These are phyloP conservation scores for Lepidium didymum DNA, from an alignment of 345 rosid species.

Conservation along the genomic window DNA sequence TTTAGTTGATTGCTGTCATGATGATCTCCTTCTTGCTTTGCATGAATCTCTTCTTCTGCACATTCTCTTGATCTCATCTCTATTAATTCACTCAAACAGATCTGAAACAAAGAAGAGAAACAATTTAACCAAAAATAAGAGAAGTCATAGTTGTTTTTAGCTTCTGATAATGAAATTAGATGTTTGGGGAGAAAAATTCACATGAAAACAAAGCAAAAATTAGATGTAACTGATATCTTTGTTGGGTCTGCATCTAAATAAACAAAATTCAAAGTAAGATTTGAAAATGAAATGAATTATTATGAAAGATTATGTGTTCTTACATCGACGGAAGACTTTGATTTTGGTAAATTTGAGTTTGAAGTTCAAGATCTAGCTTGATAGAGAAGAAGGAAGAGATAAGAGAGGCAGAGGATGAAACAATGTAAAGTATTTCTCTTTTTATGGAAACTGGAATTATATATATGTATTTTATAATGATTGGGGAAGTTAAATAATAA, in stretches of 20 bases:
- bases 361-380: constrained; percentile 14
- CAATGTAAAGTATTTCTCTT: constrained; percentile 14
- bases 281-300: not conserved
- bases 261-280: not conserved
- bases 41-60: constrained; percentile 29
- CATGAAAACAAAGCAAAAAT: constrained; percentile 2
- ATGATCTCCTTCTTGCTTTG: constrained; percentile 53
- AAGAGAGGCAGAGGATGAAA: constrained; percentile 13
- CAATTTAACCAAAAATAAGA: not conserved
- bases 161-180: not conserved
- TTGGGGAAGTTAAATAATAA: constrained; percentile 21
- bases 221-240: not conserved
- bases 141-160: not conserved
- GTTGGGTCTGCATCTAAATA: not conserved
- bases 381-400: constrained; percentile 12
- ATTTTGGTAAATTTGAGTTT: constrained; percentile 9
- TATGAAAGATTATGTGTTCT: not conserved
- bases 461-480: constrained; percentile 18
- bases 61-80: constrained; percentile 42
- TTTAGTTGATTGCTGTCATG: constrained; percentile 8
- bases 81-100: constrained; percentile 10
- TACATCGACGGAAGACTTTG: not conserved
- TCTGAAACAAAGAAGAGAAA: constrained; percentile 12
- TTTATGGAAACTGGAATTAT: constrained; percentile 14
- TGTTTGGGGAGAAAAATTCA: not conserved